Base-by-base conservation (phyloP, 2,329 filamentous ascomycete genomes). In the Neophaeococcomyces aloes region DNA sequence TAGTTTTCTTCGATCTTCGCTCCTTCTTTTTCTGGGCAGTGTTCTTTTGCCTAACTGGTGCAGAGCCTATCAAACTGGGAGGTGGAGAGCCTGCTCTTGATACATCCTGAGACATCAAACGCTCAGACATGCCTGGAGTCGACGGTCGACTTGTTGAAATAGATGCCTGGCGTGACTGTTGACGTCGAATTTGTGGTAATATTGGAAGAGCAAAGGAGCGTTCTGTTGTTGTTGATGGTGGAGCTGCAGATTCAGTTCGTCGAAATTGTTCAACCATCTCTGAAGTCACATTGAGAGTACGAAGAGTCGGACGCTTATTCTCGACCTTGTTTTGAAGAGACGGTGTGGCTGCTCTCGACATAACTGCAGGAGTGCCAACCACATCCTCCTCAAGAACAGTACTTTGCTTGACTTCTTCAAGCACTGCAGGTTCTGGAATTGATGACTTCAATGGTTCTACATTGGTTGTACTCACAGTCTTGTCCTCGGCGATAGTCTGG, bases 1-100 rank as follows among this genome's bases (percentile, higher is more conserved):
- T 52, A 1, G 60, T 61, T 31, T 68, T 62, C 51, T 68, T 70
- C 1, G 67, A 66, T 48, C 70, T 70, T 42, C 72, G 61, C 45
- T 76, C 72, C 57, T 79, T 81, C 61, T 78, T 79, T 37, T 67
- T 65, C 53, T 80, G 76, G 43, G 67, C 78, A 59, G 80, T 80
- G 4, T 74, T 78, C 57, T 78, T 73, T 39, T 70, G 64, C 38
- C 75, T 66, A 4, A 78, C 67, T 7, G 76, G 75, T 2, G 76
- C 77, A 33, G 74, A 72, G 4, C 76, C 76, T 18, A 79, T 71
- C 47, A 71, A 72, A 21, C 64, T 65, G 25, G 76, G 76, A 1
- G 77, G 79, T 53, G 69, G 78, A 15, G 77, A 71, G 29, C 76
- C 70, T 7, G 78, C 80, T 13, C 71, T 62, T 3, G 76, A 78